Evolutionary conservation across 805 yeast species (phyloP).

Genomic region (Candida rishiriensis): DNA sequence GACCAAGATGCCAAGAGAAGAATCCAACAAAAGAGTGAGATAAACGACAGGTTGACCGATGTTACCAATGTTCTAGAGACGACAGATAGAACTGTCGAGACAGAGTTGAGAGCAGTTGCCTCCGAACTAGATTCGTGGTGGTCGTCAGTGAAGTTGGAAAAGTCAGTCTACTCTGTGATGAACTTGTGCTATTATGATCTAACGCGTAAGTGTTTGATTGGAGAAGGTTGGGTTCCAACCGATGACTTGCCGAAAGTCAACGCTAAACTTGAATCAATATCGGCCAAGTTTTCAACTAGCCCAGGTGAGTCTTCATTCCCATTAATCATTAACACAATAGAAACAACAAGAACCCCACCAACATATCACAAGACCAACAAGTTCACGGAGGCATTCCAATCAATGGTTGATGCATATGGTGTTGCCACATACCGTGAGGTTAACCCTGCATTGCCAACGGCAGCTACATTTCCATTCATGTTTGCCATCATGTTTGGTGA

Average conservation of each 20-base stretch:
- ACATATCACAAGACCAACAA: conserved; percentile 93
- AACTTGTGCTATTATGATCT: conserved; percentile 67
- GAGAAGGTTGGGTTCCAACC: conserved; percentile 72
- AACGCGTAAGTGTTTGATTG: conserved; percentile 60
- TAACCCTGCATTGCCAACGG: conserved; percentile 92
- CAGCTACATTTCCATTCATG: conserved; percentile 96
- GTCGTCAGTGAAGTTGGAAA: conserved; percentile 48
- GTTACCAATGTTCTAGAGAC: conserved; percentile 44
- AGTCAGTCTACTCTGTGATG: conserved; percentile 52
- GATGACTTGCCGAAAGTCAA: conserved; percentile 46
- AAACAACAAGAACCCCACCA: conserved; percentile 86
- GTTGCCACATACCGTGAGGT: conserved; percentile 90
- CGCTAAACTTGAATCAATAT: conserved; percentile 38
- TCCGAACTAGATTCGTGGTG: conserved; percentile 60
- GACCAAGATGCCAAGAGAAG: conserved; percentile 39
- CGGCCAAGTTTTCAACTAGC: conserved; percentile 19
- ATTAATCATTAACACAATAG: conserved; percentile 46
- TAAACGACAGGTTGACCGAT: conserved; percentile 50
- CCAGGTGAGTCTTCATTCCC: conserved; percentile 27
- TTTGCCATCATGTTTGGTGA: conserved; percentile 99
- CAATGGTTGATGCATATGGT: conserved; percentile 94
- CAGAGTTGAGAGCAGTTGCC: conserved; percentile 63
- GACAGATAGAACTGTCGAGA: conserved; percentile 50
- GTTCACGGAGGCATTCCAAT: conserved; percentile 89
- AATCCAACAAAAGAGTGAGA: conserved; percentile 34